phyloP scores from a whole-genome alignment of 2,329 filamentous ascomycete genomes.

The Westerdykella aurantiaca region DNA sequence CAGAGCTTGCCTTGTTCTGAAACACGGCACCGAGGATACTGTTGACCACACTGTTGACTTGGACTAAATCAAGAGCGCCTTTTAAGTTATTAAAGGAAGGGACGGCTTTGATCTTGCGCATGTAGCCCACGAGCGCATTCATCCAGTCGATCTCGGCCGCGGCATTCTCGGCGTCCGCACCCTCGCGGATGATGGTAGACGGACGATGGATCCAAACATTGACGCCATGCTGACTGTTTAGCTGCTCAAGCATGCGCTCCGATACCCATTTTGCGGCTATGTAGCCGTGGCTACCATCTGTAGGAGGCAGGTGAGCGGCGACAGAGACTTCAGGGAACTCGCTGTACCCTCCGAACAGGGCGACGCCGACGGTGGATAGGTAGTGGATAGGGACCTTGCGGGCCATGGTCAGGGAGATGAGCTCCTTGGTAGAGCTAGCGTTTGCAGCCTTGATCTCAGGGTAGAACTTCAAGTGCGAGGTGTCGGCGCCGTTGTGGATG shows the following conservation, averaged over 20 bases:
- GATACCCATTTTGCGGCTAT: slow-evolving; percentile 3
- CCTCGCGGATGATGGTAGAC: no score
- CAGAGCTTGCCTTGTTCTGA: no score
- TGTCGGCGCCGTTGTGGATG: slow-evolving; percentile 11
- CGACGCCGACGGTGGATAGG: slow-evolving; percentile 8
- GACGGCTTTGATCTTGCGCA: no score
- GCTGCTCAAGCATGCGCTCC: slow-evolving; percentile 3
- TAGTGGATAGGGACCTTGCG: slow-evolving; percentile 7
- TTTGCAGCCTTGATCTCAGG: slow-evolving; percentile 3
- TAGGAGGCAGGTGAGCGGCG: neutral
- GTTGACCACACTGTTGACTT: no score
- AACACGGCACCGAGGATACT: no score
- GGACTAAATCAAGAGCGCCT: no score
- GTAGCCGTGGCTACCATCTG: slow-evolving; percentile 2
- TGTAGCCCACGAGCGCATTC: no score
- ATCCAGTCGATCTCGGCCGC: no score
- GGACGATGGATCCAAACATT: no score
- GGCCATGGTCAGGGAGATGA: neutral
- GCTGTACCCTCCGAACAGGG: neutral
- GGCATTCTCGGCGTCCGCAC: no score
- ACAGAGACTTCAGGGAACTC: slow-evolving; percentile 1
- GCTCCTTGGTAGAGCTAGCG: slow-evolving; percentile 2
- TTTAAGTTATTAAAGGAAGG: no score
- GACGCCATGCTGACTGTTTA: no score
- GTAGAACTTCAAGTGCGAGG: slow-evolving; percentile 7